Conservation (phyloP, 176 grass and related monocot genomes). For the Phragmites australis region DNA sequence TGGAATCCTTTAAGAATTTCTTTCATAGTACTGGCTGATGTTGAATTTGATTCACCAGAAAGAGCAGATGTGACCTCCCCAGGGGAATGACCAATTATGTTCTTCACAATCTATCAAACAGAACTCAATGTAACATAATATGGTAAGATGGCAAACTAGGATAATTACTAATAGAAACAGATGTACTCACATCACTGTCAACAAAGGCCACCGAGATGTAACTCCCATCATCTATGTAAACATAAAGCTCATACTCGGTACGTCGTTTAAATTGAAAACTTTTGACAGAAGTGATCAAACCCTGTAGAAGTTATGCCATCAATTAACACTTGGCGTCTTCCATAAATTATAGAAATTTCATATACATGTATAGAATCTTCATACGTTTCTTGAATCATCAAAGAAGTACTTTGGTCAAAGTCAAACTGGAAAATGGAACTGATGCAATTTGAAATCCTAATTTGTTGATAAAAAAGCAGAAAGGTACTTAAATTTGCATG, state of each 20-base stretch:
- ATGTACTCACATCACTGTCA: constrained; percentile 62
- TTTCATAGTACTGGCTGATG: constrained; percentile 48
- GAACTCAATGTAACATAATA: constrained; percentile 1
- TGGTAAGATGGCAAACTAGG: constrained; percentile 1
- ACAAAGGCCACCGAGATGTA: constrained; percentile 74
- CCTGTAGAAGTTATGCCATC: constrained; percentile 48
- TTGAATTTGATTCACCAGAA: constrained; percentile 50
- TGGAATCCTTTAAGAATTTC: constrained; percentile 60
- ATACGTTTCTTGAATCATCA: not conserved
- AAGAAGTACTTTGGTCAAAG: constrained; percentile 31
- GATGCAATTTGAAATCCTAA: constrained; percentile 2
- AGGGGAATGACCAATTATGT: constrained; percentile 61
- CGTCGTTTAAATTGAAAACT: constrained; percentile 51
- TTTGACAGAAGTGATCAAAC: constrained; percentile 72
- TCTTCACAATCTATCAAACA: constrained; percentile 68
- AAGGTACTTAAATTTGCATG: constrained; percentile 12
- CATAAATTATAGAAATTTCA: not conserved
- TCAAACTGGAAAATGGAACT: constrained; percentile 9
- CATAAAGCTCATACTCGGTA: constrained; percentile 63
- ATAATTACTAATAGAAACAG: constrained; percentile 22
- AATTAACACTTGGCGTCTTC: constrained; percentile 12
- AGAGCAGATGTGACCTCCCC: constrained; percentile 63
- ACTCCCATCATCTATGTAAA: constrained; percentile 89
- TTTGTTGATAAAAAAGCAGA: not conserved
- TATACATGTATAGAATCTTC: constrained; percentile 22